Conservation (phyloP, 257 asterid genomes). For the Penstemon davidsonii region DNA sequence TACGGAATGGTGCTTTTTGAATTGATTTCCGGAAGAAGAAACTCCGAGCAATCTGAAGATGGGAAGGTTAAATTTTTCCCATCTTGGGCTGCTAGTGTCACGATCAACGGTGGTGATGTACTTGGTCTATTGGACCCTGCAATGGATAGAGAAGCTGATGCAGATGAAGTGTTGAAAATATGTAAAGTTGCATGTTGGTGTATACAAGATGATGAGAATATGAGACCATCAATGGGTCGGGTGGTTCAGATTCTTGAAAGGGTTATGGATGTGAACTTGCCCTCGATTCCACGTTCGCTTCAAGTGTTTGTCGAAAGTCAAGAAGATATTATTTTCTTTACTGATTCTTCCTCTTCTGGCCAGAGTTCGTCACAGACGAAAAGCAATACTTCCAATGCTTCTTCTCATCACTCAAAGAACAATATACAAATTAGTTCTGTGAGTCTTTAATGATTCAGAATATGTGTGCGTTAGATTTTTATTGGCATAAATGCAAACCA, state of each 20-base stretch:
- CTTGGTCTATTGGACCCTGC: conserved; percentile 27
- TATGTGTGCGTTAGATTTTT: too few relatives aligned
- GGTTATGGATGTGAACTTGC: conserved; percentile 26
- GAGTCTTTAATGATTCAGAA: too few relatives aligned
- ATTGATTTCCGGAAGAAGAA: too few relatives aligned
- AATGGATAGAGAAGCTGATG: conserved; percentile 5
- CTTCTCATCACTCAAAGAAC: background rate
- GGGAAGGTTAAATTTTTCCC: too few relatives aligned
- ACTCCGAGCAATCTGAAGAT: too few relatives aligned
- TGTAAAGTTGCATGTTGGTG: conserved; percentile 33
- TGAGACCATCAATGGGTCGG: conserved; percentile 33
- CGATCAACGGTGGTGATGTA: too few relatives aligned
- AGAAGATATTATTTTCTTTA: conserved; percentile 49
- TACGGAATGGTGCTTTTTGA: too few relatives aligned
- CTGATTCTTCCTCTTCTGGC: conserved; percentile 42
- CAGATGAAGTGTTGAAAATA: conserved; percentile 23
- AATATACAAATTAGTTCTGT: too few relatives aligned
- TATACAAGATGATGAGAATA: conserved; percentile 32
- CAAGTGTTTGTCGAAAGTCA: conserved; percentile 34
- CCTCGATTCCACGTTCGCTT: conserved; percentile 39
- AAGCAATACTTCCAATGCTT: conserved; percentile 33
- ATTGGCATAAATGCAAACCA: too few relatives aligned
- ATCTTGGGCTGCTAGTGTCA: too few relatives aligned
- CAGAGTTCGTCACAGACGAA: conserved; percentile 36
- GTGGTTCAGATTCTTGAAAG: conserved; percentile 36